Evolutionary conservation across 768 basidiomycete genomes (phyloP), one percentile per base, ranked within the genome.

Genomic region (Kwoniella bestiolae): DNA sequence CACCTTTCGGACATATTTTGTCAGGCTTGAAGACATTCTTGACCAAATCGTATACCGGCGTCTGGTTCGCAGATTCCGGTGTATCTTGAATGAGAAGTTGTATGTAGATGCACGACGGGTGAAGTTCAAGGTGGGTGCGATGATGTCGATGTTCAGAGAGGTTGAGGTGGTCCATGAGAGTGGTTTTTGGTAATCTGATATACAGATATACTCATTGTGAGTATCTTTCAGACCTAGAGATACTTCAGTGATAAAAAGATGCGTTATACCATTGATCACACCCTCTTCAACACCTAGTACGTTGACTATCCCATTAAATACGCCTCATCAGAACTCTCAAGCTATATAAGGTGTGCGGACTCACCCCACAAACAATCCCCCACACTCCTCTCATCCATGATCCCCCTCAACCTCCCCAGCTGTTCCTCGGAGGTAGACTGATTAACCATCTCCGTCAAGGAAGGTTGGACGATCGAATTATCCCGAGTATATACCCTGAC

Each of bases 11-110:
- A 28, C 29, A 23, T 51, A 3, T 3, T 14, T 16, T 16, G 5
- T 56, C 35, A 44, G 34, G 32, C 35, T 41, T 44, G 55, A 56
- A 35, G 14, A 25, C 14, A 3, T 26, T 41, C 23, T 35, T 16
- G 11, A 56, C 55, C 35, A 56, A 38, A 25, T 56, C 55, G 34
- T 56, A 56, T 32, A 56, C 41, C 18, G 55, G 55, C 11, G 53
- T 2, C 1, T 55, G 21, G 6, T 18, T 23, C 25, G 6, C 11
- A 25, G 35, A 34, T 23, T 26, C 18, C 11, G 23, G 28, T 25
- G 25, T 44, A 18, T 56, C 32, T 18, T 56, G 55, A 11, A 56
- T 41, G 14, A 56, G 25, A 11, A 56, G 35, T 25, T 56, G 55
- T 18, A 56, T 41, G 32, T 56, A 56, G 18, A 35, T 56, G 35